Percentiles rank a stretch among this genome's conserved stretches.
These are phyloP conservation scores for Arthroderma sp. DNA, from an alignment of 2,329 filamentous ascomycete species.

Conservation along the genomic window DNA sequence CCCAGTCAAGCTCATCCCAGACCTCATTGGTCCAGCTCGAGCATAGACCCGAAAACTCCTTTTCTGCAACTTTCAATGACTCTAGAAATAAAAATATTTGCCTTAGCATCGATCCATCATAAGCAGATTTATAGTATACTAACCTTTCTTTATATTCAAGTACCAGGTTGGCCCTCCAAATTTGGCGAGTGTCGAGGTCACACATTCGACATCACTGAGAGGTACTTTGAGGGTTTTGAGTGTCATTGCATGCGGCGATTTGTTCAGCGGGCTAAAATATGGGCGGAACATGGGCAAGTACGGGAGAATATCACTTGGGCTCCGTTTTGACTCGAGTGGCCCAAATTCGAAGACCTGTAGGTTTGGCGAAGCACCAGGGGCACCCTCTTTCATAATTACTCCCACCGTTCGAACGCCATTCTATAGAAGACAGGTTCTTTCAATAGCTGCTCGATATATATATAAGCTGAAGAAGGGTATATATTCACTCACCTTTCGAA, in stretches of 20 bases:
- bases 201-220: constrained; percentile 66
- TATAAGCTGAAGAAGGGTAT: not conserved
- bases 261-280: constrained; percentile 55
- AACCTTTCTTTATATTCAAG: constrained; percentile 39
- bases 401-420: constrained; percentile 73
- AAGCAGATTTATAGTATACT: constrained; percentile 3
- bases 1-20: constrained; percentile 78
- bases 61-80: constrained; percentile 47
- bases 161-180: constrained; percentile 35
- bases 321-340: constrained; percentile 52
- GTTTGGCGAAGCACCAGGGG: constrained; percentile 53
- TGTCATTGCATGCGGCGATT: constrained; percentile 52
- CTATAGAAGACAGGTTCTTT: constrained; percentile 25
- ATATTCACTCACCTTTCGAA: constrained; percentile 43
- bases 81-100: constrained; percentile 24
- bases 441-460: not conserved
- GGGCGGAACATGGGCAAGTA: constrained; percentile 61
- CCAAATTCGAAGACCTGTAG: constrained; percentile 70
- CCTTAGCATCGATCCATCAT: constrained; percentile 9
- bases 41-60: constrained; percentile 56
- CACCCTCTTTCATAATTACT: constrained; percentile 64
- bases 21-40: constrained; percentile 57
- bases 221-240: constrained; percentile 57
- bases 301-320: constrained; percentile 74
- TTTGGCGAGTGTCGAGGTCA: constrained; percentile 56